Evolutionary conservation across 1,284 basidiomycete genomes (phyloP), one percentile per base, ranked within the genome.

Genomic region (Amylostereum chailletii): DNA sequence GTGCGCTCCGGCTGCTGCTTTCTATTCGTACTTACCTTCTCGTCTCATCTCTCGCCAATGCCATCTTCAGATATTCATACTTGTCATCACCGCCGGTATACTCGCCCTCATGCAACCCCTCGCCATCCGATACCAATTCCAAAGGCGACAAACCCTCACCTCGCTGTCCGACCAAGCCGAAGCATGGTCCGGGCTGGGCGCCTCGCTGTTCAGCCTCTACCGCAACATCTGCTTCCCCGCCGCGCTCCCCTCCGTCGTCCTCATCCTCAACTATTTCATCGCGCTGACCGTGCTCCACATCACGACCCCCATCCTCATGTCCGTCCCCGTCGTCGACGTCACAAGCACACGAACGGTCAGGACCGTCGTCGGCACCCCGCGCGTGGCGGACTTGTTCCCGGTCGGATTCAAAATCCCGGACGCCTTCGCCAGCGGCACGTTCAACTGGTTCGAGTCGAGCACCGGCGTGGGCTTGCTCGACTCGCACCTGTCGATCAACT

Each of bases 171-270:
- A 59, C 47, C 52, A 46, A 26, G 19, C 40, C 34, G 43, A 32
- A 19, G 55, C 58, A 3, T 59, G 57, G 57, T 42, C 44, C 6
- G 58, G 58, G 11, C 33, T 59, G 27, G 58, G 58, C 3, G 42
- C 58, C 4, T 55, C 57, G 8, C 29, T 55, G 11, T n/a, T 44
- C 10, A 45, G 27, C 7, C 6, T 58, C 27, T 54, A 43, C 27
- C 19, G 32, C 30, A 43, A 43, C 29, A 4, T 43, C 7, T 5
- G 7, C 7, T 43, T 43, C 29, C 42, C 27, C 29, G 42, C 30
- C 30, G 32, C 42, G n/a, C 27, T 27, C n/a, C 9, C n/a, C n/a
- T 10, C 10, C 27, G 27, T 29, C 7, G 5, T 43, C 6, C 4
- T 30, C 42, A 31, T 30, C 4, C 7, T 30, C 10, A 5, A 30